These are phyloP conservation scores for Ophiostoma pallidulum DNA, from an alignment of 2,329 filamentous ascomycete genomes.

Conservation along the genomic window DNA sequence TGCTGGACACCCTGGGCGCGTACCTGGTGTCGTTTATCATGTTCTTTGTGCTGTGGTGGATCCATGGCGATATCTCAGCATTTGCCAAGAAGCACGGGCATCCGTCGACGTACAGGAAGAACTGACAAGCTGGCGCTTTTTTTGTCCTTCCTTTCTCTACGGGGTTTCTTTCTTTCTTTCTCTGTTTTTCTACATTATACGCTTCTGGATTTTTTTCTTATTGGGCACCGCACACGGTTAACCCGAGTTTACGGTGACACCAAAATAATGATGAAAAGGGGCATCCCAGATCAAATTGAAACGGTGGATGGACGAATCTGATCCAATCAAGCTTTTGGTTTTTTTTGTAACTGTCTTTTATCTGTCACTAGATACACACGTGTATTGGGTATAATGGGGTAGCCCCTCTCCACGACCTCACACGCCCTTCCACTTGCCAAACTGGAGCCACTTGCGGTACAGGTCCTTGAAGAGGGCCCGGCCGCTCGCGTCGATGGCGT, in stretches of 20 bases:
- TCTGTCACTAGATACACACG: not conserved
- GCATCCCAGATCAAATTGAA: too few species aligned
- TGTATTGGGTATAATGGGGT: not conserved
- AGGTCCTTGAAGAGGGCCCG: conserved; percentile 49
- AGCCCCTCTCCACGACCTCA: conserved; percentile 22
- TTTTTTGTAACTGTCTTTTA: too few species aligned
- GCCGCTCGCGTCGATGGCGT: conserved; percentile 49
- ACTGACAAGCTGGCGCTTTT: conserved; percentile 10
- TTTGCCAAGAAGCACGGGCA: conserved; percentile 51
- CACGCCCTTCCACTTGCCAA: conserved; percentile 55
- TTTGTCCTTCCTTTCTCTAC: too few species aligned
- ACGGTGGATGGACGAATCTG: too few species aligned
- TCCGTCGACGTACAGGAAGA: conserved; percentile 38
- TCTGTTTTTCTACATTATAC: not conserved
- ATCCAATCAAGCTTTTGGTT: too few species aligned
- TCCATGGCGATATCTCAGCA: conserved; percentile 48
- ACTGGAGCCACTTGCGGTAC: conserved; percentile 50
- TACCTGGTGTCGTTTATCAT: conserved; percentile 46
- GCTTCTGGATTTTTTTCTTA: not conserved
- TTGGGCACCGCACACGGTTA: too few species aligned
- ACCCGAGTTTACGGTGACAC: too few species aligned
- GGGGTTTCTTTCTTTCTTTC: not conserved
- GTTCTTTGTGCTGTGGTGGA: conserved; percentile 46
- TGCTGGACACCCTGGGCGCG: conserved; percentile 49
- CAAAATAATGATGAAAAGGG: too few species aligned